Conservation (phyloP, 2,329 filamentous ascomycete species). For the Ophiobolus disseminans region DNA sequence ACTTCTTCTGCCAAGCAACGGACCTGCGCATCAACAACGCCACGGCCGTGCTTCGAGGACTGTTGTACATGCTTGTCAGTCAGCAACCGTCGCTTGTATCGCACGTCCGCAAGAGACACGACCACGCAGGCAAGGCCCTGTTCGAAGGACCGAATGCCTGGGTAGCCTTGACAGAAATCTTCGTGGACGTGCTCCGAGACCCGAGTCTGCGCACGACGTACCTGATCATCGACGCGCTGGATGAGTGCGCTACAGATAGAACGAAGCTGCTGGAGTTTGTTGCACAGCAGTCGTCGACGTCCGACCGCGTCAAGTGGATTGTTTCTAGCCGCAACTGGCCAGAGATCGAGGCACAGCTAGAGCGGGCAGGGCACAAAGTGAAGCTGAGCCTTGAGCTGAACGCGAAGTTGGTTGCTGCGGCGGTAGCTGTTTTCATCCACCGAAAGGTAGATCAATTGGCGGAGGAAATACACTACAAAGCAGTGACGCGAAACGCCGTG, state of each 20-base stretch:
- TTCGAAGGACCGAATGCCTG: constrained; percentile 12
- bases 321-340: too few species aligned
- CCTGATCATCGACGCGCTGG: constrained; percentile 12
- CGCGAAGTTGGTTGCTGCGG: constrained; percentile 33
- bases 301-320: constrained; percentile 19
- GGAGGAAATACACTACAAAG: constrained; percentile 41
- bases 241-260: constrained; percentile 9
- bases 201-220: constrained; percentile 6
- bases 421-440: constrained; percentile 46
- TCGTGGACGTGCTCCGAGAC: constrained; percentile 52
- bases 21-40: constrained; percentile 45
- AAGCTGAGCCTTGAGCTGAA: constrained; percentile 47
- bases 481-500: constrained; percentile 37
- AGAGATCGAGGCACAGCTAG: too few species aligned
- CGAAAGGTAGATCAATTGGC: constrained; percentile 37
- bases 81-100: too few species aligned
- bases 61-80: constrained; percentile 51
- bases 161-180: constrained; percentile 33
- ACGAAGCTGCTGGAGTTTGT: constrained; percentile 7
- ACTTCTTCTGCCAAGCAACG: too few species aligned
- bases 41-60: too few species aligned
- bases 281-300: background rate
- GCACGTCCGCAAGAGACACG: background rate
- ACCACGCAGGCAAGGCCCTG: background rate
- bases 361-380: constrained; percentile 16